These are phyloP conservation scores for Calvatia gigantea DNA, from an alignment of 768 basidiomycete species.

Conservation along the genomic window DNA sequence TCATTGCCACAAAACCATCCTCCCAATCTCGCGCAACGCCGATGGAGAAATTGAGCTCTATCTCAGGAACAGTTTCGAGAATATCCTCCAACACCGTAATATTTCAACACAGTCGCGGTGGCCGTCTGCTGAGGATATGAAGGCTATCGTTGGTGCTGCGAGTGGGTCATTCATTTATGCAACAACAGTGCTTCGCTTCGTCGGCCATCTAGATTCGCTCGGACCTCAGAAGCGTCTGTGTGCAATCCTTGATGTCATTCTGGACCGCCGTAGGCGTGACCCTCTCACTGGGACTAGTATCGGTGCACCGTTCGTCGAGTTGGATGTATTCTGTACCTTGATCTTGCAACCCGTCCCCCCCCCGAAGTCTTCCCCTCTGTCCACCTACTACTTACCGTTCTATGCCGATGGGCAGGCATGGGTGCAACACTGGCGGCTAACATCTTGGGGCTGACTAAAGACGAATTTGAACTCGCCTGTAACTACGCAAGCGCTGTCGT, in stretches of 20 bases:
- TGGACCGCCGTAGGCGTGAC: no score
- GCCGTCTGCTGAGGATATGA: conserved; percentile 12
- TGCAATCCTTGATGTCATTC: no score
- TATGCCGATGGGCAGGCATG: no score
- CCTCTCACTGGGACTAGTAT: not conserved
- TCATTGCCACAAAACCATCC: not conserved
- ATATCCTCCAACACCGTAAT: not conserved
- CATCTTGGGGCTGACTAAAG: not conserved
- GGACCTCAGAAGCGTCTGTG: not conserved
- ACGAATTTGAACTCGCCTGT: not conserved
- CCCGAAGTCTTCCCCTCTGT: conserved; percentile 21
- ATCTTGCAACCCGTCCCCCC: conserved; percentile 3
- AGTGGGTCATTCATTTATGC: conserved; percentile 25
- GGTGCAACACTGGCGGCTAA: not conserved
- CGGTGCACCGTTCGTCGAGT: conserved; percentile 3
- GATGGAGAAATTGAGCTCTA: conserved; percentile 9
- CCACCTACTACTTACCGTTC: not conserved
- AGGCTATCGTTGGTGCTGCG: conserved; percentile 16
- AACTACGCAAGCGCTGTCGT: not conserved
- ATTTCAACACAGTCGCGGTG: not conserved
- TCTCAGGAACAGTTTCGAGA: not conserved
- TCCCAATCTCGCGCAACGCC: not conserved
- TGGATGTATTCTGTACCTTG: conserved; percentile 15
- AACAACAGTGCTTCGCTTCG: conserved; percentile 21
- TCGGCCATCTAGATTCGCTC: conserved; percentile 13